Evolutionary conservation across 495 filamentous ascomycete species (phyloP).

Genomic region (Hypoxylon fragiforme): DNA sequence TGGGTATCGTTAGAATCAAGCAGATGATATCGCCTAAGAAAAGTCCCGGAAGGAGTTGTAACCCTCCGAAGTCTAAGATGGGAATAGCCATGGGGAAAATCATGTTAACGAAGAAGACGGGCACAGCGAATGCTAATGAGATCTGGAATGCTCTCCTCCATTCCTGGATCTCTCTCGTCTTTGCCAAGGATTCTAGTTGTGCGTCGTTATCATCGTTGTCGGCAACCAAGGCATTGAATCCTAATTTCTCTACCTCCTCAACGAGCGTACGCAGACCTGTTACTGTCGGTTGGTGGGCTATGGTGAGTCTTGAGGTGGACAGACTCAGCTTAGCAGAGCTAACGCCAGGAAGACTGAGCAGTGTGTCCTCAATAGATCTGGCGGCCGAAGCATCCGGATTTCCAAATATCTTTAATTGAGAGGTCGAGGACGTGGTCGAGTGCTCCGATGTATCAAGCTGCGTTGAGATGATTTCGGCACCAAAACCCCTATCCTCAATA

Average conservation of each 20-base stretch:
- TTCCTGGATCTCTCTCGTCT: slow-evolving; percentile 93
- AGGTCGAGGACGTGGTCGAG: slow-evolving; percentile 53
- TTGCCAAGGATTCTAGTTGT: slow-evolving; percentile 91
- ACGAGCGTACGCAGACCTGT: slow-evolving; percentile 83
- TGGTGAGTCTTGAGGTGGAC: slow-evolving; percentile 64
- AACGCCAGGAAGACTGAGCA: slow-evolving; percentile 70
- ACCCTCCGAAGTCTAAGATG: slow-evolving; percentile 69
- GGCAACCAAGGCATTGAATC: slow-evolving; percentile 85
- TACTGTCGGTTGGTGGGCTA: slow-evolving; percentile 69
- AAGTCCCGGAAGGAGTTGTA: slow-evolving; percentile 69
- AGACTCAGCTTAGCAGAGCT: slow-evolving; percentile 71
- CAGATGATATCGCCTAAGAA: slow-evolving; percentile 88
- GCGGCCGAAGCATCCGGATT: slow-evolving; percentile 70
- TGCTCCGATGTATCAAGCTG: slow-evolving; percentile 49
- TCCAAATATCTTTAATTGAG: slow-evolving; percentile 85
- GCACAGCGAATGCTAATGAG: slow-evolving; percentile 79
- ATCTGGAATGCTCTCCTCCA: slow-evolving; percentile 80
- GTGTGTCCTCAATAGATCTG: slow-evolving; percentile 66
- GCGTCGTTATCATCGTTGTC: slow-evolving; percentile 96
- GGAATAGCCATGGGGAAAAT: slow-evolving; percentile 78
- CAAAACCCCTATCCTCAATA: slow-evolving; percentile 92
- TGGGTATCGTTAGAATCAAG: slow-evolving; percentile 79
- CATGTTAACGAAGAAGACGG: slow-evolving; percentile 94
- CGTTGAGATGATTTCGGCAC: slow-evolving; percentile 76
- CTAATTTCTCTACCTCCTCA: slow-evolving; percentile 73